A percentile compares a stretch with the other conserved stretches of the same genome.
phyloP scores from a whole-genome alignment of 2,329 filamentous ascomycete genomes.

The Leptosphaerulina australis region DNA sequence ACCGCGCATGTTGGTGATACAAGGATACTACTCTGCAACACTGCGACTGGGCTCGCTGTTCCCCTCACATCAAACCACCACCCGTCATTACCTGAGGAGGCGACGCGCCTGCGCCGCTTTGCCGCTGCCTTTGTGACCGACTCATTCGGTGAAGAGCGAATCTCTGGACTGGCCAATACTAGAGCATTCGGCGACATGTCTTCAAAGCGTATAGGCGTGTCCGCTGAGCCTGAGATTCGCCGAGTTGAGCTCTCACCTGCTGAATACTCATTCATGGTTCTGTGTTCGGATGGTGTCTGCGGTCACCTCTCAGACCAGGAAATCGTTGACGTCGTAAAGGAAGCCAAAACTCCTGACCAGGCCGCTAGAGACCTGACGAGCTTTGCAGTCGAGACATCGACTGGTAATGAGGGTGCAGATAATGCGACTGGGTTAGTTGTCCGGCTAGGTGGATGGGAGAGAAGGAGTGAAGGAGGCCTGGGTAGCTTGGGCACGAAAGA shows the following conservation, averaged over 20 bases:
- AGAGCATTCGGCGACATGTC: conserved; percentile 92
- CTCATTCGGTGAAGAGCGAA: conserved; percentile 95
- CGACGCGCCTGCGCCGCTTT: conserved; percentile 81
- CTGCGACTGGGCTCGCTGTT: conserved; percentile 76
- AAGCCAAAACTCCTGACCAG: conserved; percentile 87
- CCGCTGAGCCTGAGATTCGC: conserved; percentile 87
- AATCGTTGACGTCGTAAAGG: conserved; percentile 94
- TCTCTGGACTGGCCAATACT: conserved; percentile 90
- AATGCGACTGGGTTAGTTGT: conserved; percentile 70
- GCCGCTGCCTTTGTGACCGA: conserved; percentile 89
- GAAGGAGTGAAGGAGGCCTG: conserved; percentile 79
- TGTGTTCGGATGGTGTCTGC: conserved; percentile 87
- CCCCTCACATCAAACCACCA: conserved; percentile 92
- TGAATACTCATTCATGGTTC: conserved; percentile 86
- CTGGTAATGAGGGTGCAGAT: conserved; percentile 57
- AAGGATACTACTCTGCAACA: conserved; percentile 86
- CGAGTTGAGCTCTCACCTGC: conserved; percentile 79
- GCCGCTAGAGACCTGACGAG: conserved; percentile 78
- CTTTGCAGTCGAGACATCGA: conserved; percentile 83
- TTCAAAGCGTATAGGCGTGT: conserved; percentile 90
- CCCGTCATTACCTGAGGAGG: conserved; percentile 84
- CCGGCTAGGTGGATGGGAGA: conserved; percentile 68
- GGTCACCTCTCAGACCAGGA: conserved; percentile 90
- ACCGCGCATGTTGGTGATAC: conserved; percentile 95
- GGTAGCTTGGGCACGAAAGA: conserved; percentile 93